Evolutionary conservation across 441 rosid species (phyloP), one percentile per base, ranked within the genome.

Genomic region (Rhodomyrtus psidioides): DNA sequence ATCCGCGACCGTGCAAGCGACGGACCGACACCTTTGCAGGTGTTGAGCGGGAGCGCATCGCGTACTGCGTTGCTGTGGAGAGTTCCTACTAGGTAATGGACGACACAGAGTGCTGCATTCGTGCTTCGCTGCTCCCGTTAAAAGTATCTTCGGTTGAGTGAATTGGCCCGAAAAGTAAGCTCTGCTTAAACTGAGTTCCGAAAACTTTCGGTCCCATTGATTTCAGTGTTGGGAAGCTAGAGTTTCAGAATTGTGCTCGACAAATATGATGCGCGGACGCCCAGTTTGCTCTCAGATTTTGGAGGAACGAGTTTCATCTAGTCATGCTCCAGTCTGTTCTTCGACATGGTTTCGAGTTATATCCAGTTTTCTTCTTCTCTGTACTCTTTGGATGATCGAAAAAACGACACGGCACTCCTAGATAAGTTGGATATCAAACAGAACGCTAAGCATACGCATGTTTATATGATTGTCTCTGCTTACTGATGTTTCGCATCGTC

Each of bases 181-280:
- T 21, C 26, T 39, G 79, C 79, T 39, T 5, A 1, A 0, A 65
- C 7, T 14, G 0, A 34, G 9, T 5, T 34, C 0, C n/a, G 2
- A 70, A 0, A 39, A 0, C 49, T 70, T 24, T 39, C 2, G 51
- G 46, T 15, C n/a, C 49, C 16, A 21, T 65, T 19, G 76, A 17
- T 62, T 62, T 62, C 2, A 21, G 49, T 12, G n/a, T 21, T 39
- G 14, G 49, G n/a, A 6, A 39, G 79, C 49, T 0, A 65, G 39
- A 0, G 49, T 39, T 34, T 70, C 79, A 21, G 15, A 34, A 70
- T 10, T 39, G 42, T 70, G 79, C 2, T 70, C 8, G 26, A 21
- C 79, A 21, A 34, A 12, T 39, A 39, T 34, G 79, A 24, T 70
- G 79, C n/a, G 9, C 79, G 8, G 49, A 39, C 42, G 12, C 79